Base-by-base conservation (phyloP, 2,329 filamentous ascomycete genomes). In the Calonectria hawksworthii region DNA sequence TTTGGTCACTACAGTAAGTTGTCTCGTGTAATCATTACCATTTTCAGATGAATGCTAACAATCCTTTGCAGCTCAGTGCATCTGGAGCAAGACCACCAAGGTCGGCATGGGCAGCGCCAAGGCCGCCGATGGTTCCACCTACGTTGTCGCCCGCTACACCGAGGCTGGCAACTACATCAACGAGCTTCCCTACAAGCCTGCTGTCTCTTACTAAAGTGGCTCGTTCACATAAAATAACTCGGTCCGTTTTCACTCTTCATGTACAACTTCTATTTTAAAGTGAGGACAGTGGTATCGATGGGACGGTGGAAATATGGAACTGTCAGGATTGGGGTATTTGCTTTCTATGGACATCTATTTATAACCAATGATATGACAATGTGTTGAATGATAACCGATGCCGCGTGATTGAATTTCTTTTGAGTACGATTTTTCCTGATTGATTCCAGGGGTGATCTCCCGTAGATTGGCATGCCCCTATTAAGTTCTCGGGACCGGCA, bases 1-100 rank as follows among this genome's bases (percentile, higher is more conserved):
- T 79, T 78, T 66, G 78, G 78, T 34, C 78, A 79, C 75, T 79
- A 79, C 78, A 79, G 73, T 75, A 54, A 68, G 73, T 69, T 3
- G 14, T 23, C n/a, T 1, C 23, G n/a, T n/a, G 2, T 11, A 10
- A 2, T 5, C 6, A 1, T 21, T 7, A 0, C 14, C 34, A 3
- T 11, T 28, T 4, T 16, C 14, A 23, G 5, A 18, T 10, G 11
- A 5, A 59, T 3, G 2, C 21, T 34, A 59, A n/a, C n/a, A 36
- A n/a, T 30, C 21, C 52, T 13, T 8, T 4, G 14, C 21, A 75
- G 73, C 78, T 30, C 78, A 79, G 65, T 73, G 72, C 51, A 52
- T 79, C 70, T 79, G 78, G 78, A 74, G 74, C 72, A 41, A 69
- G 32, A 79, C 78, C 69, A 77, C 68, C 66, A 77, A 73, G 71